A percentile compares a stretch with the other conserved stretches of the same genome.
Evolutionary conservation across 495 filamentous ascomycete species (phyloP).

Genomic region (Hyaloscypha variabilis): DNA sequence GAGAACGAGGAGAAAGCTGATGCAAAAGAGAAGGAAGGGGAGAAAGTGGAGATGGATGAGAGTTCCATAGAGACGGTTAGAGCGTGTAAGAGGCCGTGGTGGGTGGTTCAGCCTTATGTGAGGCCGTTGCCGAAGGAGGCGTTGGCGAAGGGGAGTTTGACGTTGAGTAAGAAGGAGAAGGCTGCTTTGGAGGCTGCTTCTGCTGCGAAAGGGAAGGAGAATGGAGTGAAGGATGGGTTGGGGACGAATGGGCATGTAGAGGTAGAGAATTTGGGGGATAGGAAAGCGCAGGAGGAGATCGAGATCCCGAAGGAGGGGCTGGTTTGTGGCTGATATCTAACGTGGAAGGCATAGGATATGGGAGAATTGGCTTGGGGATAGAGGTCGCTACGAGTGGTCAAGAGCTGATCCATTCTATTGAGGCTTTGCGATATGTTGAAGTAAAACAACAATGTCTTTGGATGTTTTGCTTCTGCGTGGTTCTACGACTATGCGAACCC

Average conservation of each 20-base stretch:
- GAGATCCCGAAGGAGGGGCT: slow-evolving; percentile 45
- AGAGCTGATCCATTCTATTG: slow-evolving; percentile 20
- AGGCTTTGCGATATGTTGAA: not conserved
- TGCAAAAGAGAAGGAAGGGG: slow-evolving; percentile 14
- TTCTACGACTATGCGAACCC: not conserved
- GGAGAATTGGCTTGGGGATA: not conserved
- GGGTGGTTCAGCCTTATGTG: slow-evolving; percentile 90
- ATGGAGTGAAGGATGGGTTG: not conserved
- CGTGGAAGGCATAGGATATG: not conserved
- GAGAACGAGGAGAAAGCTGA: slow-evolving; percentile 10
- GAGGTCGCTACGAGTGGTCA: slow-evolving; percentile 15
- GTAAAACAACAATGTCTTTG: not conserved
- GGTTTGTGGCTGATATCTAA: slow-evolving; percentile 41
- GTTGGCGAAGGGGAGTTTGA: slow-evolving; percentile 75
- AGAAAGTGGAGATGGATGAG: slow-evolving; percentile 38
- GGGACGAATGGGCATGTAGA: slow-evolving; percentile 10
- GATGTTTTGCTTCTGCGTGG: not conserved
- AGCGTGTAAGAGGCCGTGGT: slow-evolving; percentile 79
- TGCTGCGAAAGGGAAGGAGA: not conserved
- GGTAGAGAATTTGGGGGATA: slow-evolving; percentile 18
- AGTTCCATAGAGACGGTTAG: slow-evolving; percentile 70
- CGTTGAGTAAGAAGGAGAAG: slow-evolving; percentile 57
- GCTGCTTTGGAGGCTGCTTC: slow-evolving; percentile 37
- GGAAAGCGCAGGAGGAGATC: slow-evolving; percentile 15
- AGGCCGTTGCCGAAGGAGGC: slow-evolving; percentile 90